Percentiles rank a stretch among this genome's conserved stretches.
phyloP scores from a whole-genome alignment of 2,329 filamentous ascomycete genomes.

The Hysterium pulicare region DNA sequence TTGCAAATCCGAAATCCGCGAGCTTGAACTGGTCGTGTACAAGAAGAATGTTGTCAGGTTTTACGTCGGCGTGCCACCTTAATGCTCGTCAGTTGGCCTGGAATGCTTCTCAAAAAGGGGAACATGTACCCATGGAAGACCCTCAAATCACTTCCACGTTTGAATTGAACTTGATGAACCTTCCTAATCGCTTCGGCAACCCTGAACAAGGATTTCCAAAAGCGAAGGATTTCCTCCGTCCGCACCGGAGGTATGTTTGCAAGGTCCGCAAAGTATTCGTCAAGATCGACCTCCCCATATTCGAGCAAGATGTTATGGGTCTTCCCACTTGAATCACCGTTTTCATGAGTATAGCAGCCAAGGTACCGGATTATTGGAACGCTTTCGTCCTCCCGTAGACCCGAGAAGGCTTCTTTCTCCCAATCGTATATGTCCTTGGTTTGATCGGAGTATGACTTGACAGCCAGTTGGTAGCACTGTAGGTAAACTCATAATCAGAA shows the following conservation, averaged over 20 bases:
- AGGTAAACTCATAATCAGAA: background rate
- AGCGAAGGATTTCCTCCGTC: constrained; percentile 21
- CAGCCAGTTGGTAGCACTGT: constrained; percentile 24
- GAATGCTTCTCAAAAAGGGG: background rate
- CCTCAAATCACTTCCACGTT: constrained; percentile 1
- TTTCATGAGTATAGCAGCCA: constrained; percentile 20
- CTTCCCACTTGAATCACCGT: constrained; percentile 2
- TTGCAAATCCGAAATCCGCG: constrained; percentile 37
- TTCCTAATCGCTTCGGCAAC: constrained; percentile 26
- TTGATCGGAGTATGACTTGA: constrained; percentile 24
- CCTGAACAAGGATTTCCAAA: constrained; percentile 31
- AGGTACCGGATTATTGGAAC: constrained; percentile 28
- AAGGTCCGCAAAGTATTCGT: constrained; percentile 24
- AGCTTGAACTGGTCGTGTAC: constrained; percentile 36
- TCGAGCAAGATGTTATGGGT: constrained; percentile 37
- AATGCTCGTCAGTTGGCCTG: background rate
- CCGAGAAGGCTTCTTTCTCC: constrained; percentile 29
- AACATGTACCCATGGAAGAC: constrained; percentile 18
- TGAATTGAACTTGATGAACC: constrained; percentile 21
- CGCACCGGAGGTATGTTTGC: constrained; percentile 22
- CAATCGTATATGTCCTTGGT: constrained; percentile 17
- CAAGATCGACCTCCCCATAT: constrained; percentile 34
- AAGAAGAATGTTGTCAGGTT: constrained; percentile 43
- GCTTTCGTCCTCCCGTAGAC: constrained; percentile 14
- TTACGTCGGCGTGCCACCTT: constrained; percentile 45